A percentile compares a stretch with the other conserved stretches of the same genome.
These are phyloP conservation scores for Pythium phragmitis DNA, from an alignment of 352 stramenopile species.

Conservation along the genomic window DNA sequence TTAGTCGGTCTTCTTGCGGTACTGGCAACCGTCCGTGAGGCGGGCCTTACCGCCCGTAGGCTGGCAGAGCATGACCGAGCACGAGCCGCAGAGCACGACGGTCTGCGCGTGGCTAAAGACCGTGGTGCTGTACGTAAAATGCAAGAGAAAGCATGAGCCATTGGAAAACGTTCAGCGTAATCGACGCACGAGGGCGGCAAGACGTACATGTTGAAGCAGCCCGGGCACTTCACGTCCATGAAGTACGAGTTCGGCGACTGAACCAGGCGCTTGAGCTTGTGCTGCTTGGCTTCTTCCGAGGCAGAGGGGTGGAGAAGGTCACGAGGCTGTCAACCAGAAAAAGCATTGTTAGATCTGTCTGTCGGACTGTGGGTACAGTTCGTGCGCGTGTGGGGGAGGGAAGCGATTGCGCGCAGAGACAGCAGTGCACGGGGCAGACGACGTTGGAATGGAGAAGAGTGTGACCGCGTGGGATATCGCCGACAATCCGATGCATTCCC, in stretches of 20 bases:
- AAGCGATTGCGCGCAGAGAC: neutral
- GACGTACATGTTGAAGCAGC: slow-evolving; percentile 98
- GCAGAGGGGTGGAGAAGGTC: slow-evolving; percentile 98
- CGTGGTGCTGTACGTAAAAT: slow-evolving; percentile 80
- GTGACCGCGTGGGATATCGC: no score
- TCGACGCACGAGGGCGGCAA: neutral
- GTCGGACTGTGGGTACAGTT: neutral
- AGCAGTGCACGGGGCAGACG: neutral
- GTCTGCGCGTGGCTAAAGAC: slow-evolving; percentile 99
- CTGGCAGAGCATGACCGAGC: slow-evolving; percentile 98
- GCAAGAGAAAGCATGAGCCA: neutral
- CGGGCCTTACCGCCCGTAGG: slow-evolving; percentile 97
- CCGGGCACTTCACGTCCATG: slow-evolving; percentile 99
- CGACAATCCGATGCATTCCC: neutral
- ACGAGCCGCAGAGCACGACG: slow-evolving; percentile 96
- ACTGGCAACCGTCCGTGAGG: slow-evolving; percentile 99
- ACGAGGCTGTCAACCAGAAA: slow-evolving; percentile 46
- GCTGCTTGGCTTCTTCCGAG: slow-evolving; percentile 95
- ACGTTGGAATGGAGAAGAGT: no score
- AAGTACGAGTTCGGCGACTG: slow-evolving; percentile 99
- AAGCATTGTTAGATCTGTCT: neutral
- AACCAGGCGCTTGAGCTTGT: slow-evolving; percentile 99
- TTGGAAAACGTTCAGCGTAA: neutral
- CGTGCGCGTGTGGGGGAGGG: neutral
- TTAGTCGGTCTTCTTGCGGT: slow-evolving; percentile 99